Evolutionary conservation across 805 yeast genomes (phyloP), one percentile per base, ranked within the genome.

Genomic region (Kodamaea restingae): DNA sequence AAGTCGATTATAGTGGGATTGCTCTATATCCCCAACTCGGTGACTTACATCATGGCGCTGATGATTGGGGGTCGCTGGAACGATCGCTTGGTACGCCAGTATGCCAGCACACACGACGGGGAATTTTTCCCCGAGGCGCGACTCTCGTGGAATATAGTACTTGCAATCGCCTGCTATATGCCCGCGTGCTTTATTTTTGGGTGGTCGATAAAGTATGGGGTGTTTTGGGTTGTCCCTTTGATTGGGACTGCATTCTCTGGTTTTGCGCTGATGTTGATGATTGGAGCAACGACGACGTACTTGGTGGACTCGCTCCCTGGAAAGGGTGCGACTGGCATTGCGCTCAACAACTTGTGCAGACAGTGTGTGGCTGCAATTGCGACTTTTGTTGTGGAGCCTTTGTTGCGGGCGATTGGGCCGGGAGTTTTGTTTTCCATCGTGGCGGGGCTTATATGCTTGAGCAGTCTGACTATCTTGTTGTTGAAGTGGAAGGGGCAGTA

Each of bases 281-380:
- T 86, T 48, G 93, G 95, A 3, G 78, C 86, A 7, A 82, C 88
- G 0, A 76, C 82, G 2, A 86, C 95, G 0, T 88, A 86, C 52
- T 63, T 87, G 41, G 88, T 87, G 1, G 96, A 87, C 53, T 78
- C 88, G 1, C 67, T 88, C 32, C 95, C 96, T 0, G 95, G 95
- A 0, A 73, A 81, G 50, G 95, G 95, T 30, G 90, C 95, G 10
- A 84, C 95, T 0, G 95, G 95, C 1, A 85, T 87, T 35, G 95
- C 95, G 0, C 58, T 88, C 36, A 87, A 84, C 52, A 88, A 87
- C 54, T 71, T 87, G 40, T 67, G 82, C 14, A 70, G 96, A 49
- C 84, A 80, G 70, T 63, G 78, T 2, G 63, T 84, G 43, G 95
- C 95, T 1, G 86, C 95, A 0, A 68, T 71, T 2, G 90, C 87